Conservation (phyloP, 805 yeast species). For the Ogataea nakhonphanomensis region DNA sequence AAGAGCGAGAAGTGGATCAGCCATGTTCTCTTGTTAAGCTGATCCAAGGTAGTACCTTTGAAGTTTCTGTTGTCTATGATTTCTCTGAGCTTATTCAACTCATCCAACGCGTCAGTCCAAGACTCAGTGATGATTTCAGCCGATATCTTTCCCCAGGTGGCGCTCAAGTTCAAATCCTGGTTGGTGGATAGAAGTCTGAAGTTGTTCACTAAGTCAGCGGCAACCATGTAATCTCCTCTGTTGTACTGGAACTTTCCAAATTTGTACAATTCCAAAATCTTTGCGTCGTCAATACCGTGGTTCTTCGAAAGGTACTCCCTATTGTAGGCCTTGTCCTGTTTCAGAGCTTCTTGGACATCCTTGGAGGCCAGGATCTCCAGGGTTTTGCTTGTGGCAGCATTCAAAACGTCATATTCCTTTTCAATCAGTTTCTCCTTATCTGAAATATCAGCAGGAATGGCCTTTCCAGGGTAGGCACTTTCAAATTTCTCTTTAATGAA, state of each 20-base stretch:
- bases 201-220: slow-evolving; percentile 55
- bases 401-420: slow-evolving; percentile 36
- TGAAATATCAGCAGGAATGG: slow-evolving; percentile 40
- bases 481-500: slow-evolving; percentile 45
- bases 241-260: slow-evolving; percentile 62
- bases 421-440: slow-evolving; percentile 40
- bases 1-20: slow-evolving; percentile 66
- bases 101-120: slow-evolving; percentile 52
- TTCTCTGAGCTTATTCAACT: slow-evolving; percentile 52
- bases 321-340: slow-evolving; percentile 55
- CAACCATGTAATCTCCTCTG: slow-evolving; percentile 59
- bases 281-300: slow-evolving; percentile 45
- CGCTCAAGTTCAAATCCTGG: slow-evolving; percentile 46
- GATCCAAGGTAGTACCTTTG: slow-evolving; percentile 49
- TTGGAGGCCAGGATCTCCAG: slow-evolving; percentile 44
- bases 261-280: slow-evolving; percentile 49
- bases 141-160: slow-evolving; percentile 71
- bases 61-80: slow-evolving; percentile 53
- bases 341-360: slow-evolving; percentile 49
- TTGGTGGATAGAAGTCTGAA: slow-evolving; percentile 54
- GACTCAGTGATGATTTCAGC: slow-evolving; percentile 52
- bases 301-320: slow-evolving; percentile 42
- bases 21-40: slow-evolving; percentile 64
- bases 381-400: slow-evolving; percentile 42
- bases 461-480: slow-evolving; percentile 37